phyloP scores from a whole-genome alignment of 257 asterid genomes.

The Fraxinus anomala region DNA sequence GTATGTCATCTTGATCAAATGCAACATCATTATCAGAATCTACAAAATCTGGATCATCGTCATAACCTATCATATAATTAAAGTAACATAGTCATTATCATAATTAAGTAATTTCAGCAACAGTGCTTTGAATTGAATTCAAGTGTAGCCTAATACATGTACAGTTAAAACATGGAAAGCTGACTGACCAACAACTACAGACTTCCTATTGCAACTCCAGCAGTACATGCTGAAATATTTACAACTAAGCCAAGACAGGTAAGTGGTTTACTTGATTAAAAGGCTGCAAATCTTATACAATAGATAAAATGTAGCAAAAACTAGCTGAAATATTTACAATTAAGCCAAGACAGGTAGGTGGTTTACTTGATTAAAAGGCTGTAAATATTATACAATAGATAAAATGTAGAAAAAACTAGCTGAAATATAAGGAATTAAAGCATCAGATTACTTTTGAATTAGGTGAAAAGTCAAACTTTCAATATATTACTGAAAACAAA shows the following conservation, averaged over 20 bases:
- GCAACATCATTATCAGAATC: too few species aligned
- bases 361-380: neutral
- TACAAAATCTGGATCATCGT: too few species aligned
- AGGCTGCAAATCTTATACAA: neutral
- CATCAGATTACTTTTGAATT: neutral
- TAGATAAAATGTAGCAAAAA: neutral
- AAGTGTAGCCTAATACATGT: too few species aligned
- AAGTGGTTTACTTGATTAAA: neutral
- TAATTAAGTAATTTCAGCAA: too few species aligned
- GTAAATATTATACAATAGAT: neutral
- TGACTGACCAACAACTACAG: too few species aligned
- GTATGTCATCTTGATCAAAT: too few species aligned
- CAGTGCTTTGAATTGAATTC: too few species aligned
- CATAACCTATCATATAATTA: too few species aligned
- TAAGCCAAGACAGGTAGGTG: neutral
- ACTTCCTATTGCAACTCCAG: too few species aligned
- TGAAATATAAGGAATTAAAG: neutral
- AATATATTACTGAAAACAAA: neutral
- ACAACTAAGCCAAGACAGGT: neutral
- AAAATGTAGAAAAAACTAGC: neutral
- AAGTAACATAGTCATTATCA: too few species aligned
- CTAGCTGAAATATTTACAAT: neutral
- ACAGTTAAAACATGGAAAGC: too few species aligned
- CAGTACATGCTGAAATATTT: too few species aligned
- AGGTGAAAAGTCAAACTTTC: neutral